These are phyloP conservation scores for Trametes hirsuta DNA, from an alignment of 1,284 basidiomycete genomes.

Conservation along the genomic window DNA sequence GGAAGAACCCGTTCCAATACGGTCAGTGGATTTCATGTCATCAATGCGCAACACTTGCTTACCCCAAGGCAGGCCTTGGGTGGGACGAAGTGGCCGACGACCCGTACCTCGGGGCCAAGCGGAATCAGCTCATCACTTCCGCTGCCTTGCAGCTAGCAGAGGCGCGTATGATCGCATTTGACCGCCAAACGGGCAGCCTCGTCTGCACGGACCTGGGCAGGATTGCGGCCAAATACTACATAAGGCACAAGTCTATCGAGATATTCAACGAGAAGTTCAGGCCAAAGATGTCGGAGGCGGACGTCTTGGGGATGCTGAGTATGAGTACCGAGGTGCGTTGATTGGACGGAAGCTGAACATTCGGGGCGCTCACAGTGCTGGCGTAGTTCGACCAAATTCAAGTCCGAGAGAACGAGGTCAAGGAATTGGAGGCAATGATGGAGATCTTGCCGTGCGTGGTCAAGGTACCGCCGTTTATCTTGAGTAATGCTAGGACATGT, in stretches of 20 bases:
- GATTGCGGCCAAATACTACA: slow-evolving; percentile 97
- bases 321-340: slow-evolving; percentile 84
- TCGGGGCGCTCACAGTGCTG: not conserved
- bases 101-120: slow-evolving; percentile 76
- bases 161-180: slow-evolving; percentile 85
- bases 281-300: slow-evolving; percentile 91
- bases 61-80: slow-evolving; percentile 63
- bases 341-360: too few relatives aligned
- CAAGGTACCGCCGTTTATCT: slow-evolving; percentile 47
- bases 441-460: slow-evolving; percentile 81
- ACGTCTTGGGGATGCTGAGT: slow-evolving; percentile 86
- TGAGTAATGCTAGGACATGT: not conserved
- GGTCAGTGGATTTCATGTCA: slow-evolving; percentile 46
- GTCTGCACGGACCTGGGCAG: slow-evolving; percentile 87
- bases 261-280: slow-evolving; percentile 87
- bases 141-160: slow-evolving; percentile 78
- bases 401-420: slow-evolving; percentile 86
- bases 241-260: slow-evolving; percentile 86
- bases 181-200: slow-evolving; percentile 65
- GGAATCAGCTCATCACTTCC: slow-evolving; percentile 70
- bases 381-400: slow-evolving; percentile 92
- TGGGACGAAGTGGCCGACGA: slow-evolving; percentile 78
- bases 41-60: not conserved
- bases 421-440: slow-evolving; percentile 81
- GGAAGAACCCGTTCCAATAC: slow-evolving; percentile 90